These are phyloP conservation scores for Oryza glaberrima DNA, from an alignment of 176 grass and related monocot genomes.

Conservation along the genomic window DNA sequence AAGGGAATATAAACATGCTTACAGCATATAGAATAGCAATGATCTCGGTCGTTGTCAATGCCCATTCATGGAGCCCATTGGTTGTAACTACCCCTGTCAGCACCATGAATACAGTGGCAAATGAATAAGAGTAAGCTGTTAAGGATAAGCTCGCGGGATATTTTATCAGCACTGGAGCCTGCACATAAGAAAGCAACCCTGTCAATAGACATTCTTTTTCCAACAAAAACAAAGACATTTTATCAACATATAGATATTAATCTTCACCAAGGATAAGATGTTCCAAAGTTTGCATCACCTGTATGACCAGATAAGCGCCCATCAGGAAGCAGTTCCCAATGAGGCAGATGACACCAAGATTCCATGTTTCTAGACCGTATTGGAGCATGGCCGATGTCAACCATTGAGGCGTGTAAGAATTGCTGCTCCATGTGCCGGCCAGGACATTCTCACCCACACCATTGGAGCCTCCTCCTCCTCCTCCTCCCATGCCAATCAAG, in stretches of 20 bases:
- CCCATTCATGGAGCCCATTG: slow-evolving; percentile 76
- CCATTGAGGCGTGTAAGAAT: slow-evolving; percentile 37
- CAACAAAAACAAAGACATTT: not conserved
- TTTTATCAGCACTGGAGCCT: slow-evolving; percentile 81
- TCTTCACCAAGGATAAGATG: not conserved
- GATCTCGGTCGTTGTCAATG: slow-evolving; percentile 66
- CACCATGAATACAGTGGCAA: slow-evolving; percentile 85
- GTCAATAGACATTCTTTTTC: not conserved
- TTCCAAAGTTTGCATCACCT: slow-evolving; percentile 48
- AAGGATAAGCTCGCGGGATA: slow-evolving; percentile 90
- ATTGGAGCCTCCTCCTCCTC: not conserved
- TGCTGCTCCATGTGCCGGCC: slow-evolving; percentile 35
- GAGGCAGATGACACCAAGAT: slow-evolving; percentile 79
- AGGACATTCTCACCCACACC: slow-evolving; percentile 8
- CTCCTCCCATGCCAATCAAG: slow-evolving; percentile 53
- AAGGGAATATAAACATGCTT: slow-evolving; percentile 27
- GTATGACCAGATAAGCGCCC: slow-evolving; percentile 88
- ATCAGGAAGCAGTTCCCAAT: slow-evolving; percentile 84
- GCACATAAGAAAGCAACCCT: not conserved
- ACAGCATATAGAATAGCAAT: slow-evolving; percentile 88
- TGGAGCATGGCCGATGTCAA: slow-evolving; percentile 33
- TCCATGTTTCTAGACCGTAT: slow-evolving; percentile 56
- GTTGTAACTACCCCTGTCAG: slow-evolving; percentile 67
- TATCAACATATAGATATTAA: not conserved
- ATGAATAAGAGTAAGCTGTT: slow-evolving; percentile 87